Base-by-base conservation (phyloP, 2,329 filamentous ascomycete genomes). In the Stagonosporopsis rhizophila region DNA sequence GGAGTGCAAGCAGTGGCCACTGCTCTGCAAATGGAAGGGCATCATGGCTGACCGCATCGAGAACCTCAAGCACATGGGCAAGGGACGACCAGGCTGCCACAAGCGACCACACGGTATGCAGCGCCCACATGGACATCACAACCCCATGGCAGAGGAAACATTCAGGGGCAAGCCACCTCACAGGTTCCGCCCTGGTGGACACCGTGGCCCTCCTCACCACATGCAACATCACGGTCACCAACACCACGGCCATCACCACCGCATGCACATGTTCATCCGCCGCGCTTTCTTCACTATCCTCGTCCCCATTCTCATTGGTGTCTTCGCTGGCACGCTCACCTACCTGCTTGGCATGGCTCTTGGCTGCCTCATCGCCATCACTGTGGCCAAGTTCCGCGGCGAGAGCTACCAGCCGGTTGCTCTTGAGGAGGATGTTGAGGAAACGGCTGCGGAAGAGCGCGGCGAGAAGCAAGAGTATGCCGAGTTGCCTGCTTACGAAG, bases 341-440 rank as follows among this genome's bases (percentile, higher is more conserved):
- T 89, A 88, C 74, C 73, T 90, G 37, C 71, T 91, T 42, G 88
- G 87, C 51, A 88, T 91, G 83, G 77, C 87, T 54, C 73, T 89
- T 37, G 88, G 87, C 59, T 86, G 84, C 46, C 65, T 88, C 49
- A 79, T 87, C 50, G 82, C 88, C 47, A 85, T 84, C 55, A 45
- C 87, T 23, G 85, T 85, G 79, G 83, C 84, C 60, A 75, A 81
- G 58, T 71, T 87, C 58, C 83, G 84, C 48, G 79, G 81, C 44
- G 75, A 76, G 41, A 49, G 59, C 34, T 77, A 76, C 58, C 67
- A 72, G 61, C 60, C 63, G n/a, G 64, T 77, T 41, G 64, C 68
- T n/a, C 58, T 67, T 14, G 70, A 74, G 42, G 68, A 73, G 20
- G 64, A 66, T 22, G 59, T 65, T 4, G 65, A 67, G 37, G 62